phyloP scores from a whole-genome alignment of 2,329 filamentous ascomycete species.

The Beauveria sp. region DNA sequence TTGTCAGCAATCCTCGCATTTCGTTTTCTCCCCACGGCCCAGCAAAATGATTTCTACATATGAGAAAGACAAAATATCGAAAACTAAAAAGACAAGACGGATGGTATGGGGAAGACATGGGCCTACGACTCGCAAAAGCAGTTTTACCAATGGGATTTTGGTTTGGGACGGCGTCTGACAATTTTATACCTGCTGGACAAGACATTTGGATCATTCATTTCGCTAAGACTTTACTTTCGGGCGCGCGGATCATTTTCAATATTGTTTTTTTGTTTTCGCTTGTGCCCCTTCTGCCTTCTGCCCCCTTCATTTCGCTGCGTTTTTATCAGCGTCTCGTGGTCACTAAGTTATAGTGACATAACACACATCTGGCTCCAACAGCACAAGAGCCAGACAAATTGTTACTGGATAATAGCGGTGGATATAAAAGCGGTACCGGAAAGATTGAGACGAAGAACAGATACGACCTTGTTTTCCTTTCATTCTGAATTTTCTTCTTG shows the following conservation, averaged over 20 bases:
- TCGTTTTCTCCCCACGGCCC: background rate
- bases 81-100: constrained; percentile 4
- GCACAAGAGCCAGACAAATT: constrained; percentile 4
- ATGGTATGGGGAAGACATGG: background rate
- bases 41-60: constrained; percentile 4
- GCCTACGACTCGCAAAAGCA: constrained; percentile 12
- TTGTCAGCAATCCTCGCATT: background rate
- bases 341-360: background rate
- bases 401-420: constrained; percentile 8
- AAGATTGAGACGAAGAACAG: constrained; percentile 8
- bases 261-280: constrained; percentile 15
- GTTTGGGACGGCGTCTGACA: constrained; percentile 11
- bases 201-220: constrained; percentile 13
- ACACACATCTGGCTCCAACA: constrained; percentile 3
- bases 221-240: constrained; percentile 10
- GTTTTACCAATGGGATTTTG: constrained; percentile 7
- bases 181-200: constrained; percentile 9
- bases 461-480: background rate
- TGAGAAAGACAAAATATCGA: constrained; percentile 6
- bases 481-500: background rate
- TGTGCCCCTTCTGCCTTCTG: constrained; percentile 2
- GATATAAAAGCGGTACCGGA: background rate
- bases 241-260: constrained; percentile 8
- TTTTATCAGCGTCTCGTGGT: constrained; percentile 1
- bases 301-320: constrained; percentile 1